These are phyloP conservation scores for Thermothielavioides terrestris DNA, from an alignment of 495 filamentous ascomycete genomes.

Conservation along the genomic window DNA sequence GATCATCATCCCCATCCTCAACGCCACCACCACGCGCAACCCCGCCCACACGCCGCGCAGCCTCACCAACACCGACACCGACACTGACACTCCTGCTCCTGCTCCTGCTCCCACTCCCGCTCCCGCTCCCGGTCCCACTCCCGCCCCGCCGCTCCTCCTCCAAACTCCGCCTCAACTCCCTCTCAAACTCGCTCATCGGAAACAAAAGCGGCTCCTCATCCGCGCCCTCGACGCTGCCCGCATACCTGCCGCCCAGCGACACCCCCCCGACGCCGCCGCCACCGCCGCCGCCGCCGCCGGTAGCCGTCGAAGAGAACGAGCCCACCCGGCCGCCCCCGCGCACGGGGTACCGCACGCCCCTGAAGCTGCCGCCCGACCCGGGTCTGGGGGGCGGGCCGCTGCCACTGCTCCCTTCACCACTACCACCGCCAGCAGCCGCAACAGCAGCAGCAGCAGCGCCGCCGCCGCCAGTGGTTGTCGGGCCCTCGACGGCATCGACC, in stretches of 20 bases:
- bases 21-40: neutral
- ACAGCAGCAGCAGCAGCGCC: neutral
- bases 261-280: too few relatives aligned
- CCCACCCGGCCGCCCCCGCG: slow-evolving; percentile 10
- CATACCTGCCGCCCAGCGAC: slow-evolving; percentile 35
- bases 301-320: slow-evolving; percentile 26
- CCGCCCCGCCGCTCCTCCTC: slow-evolving; percentile 49
- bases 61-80: neutral
- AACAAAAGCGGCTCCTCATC: slow-evolving; percentile 83
- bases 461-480: too few relatives aligned
- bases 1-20: slow-evolving; percentile 20
- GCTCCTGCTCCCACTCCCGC: neutral
- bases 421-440: neutral
- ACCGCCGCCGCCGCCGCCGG: slow-evolving; percentile 19
- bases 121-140: slow-evolving; percentile 24
- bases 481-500: neutral
- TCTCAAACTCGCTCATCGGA: slow-evolving; percentile 76
- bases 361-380: too few relatives aligned
- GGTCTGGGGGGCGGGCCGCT: too few relatives aligned
- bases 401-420: neutral
- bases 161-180: slow-evolving; percentile 58
- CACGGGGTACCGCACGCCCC: too few relatives aligned
- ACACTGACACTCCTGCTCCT: neutral
- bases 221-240: slow-evolving; percentile 42
- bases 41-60: slow-evolving; percentile 20